Evolutionary conservation across 305 asterid species (phyloP).

Genomic region (Plantago coronopus): DNA sequence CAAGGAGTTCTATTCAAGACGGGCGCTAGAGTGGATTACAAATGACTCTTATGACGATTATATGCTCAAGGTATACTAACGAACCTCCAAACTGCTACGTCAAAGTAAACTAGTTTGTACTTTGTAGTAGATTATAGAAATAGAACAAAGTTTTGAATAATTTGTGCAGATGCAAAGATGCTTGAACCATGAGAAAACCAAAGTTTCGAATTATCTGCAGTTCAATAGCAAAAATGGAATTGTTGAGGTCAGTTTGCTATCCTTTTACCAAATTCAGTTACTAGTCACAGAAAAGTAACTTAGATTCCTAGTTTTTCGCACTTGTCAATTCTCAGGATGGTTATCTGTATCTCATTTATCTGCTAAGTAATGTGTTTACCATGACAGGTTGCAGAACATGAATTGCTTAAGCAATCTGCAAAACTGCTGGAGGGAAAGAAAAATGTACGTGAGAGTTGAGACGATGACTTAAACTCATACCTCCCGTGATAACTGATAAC

Average conservation of each 20-base stretch:
- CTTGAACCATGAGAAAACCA: slow-evolving; percentile 31
- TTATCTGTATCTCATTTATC: background rate
- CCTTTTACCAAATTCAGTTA: background rate
- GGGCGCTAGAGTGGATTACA: slow-evolving; percentile 30
- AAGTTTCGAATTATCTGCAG: slow-evolving; percentile 24
- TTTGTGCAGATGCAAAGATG: slow-evolving; percentile 32
- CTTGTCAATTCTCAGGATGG: background rate
- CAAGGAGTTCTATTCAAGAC: slow-evolving; percentile 32
- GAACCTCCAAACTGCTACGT: background rate
- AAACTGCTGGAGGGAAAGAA: slow-evolving; percentile 29
- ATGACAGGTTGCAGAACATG: slow-evolving; percentile 32
- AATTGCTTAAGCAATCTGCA: slow-evolving; percentile 32
- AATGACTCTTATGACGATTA: slow-evolving; percentile 23
- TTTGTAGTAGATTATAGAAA: background rate
- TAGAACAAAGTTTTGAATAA: background rate
- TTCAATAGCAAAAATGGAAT: slow-evolving; percentile 25
- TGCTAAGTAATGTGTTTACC: slow-evolving; percentile 3
- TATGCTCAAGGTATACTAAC: slow-evolving; percentile 36
- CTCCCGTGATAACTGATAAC: background rate
- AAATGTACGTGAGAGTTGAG: slow-evolving; percentile 21
- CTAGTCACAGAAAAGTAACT: background rate
- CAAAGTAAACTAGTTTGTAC: background rate
- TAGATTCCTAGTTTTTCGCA: no score
- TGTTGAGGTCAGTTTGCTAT: slow-evolving; percentile 27
- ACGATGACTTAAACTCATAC: slow-evolving; percentile 5